Evolutionary conservation across 208 protist genomes (phyloP), one percentile per base, ranked within the genome.

Genomic region (Leptomonas seymouri): DNA sequence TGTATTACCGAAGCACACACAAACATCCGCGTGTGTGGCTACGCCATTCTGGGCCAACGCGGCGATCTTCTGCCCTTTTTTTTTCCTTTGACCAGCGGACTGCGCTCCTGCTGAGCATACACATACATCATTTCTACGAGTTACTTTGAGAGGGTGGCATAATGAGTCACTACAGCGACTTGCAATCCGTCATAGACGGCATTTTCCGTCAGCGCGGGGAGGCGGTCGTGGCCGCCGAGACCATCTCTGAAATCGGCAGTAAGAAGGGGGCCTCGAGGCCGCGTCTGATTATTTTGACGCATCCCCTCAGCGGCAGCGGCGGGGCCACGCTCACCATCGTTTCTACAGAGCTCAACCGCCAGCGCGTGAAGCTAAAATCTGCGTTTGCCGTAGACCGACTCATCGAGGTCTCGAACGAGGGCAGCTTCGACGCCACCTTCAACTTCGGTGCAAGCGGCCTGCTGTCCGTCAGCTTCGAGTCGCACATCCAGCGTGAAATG

Each of bases 401-500:
- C 27, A 77, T 74, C 14, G 83, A 91, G 50, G 71, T 93, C 34
- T 78, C 76, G 18, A 87, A 90, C 45, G 85, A 93, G 44, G 89
- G 86, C 41, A 78, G 70, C 60, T 92, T 97, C 70, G 91, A 93
- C 63, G 87, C 89, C 27, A 91, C 85, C 15, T 94, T 97, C 48
- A 87, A 94, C 71, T 94, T 94, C 65, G 87, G 84, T 14, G 81
- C 80, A 16, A 93, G 91, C 44, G 91, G 89, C 3, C 80, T 93
- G 82, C 67, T 97, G 3, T 89, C 82, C 5, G 87, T 93, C 27
- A 85, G 79, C 56, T 97, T 97, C 63, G 87, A 89, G 72, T 94
- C 91, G 6, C 81, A 93, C 75, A 94, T 97, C 69, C 91, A 97
- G 65, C 81, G 91, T 0, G 87, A 94, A 74, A 97, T 97, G 87